Evolutionary conservation across 768 basidiomycete genomes (phyloP), one percentile per base, ranked within the genome.

Genomic region (Psilocybe subaeruginosa): DNA sequence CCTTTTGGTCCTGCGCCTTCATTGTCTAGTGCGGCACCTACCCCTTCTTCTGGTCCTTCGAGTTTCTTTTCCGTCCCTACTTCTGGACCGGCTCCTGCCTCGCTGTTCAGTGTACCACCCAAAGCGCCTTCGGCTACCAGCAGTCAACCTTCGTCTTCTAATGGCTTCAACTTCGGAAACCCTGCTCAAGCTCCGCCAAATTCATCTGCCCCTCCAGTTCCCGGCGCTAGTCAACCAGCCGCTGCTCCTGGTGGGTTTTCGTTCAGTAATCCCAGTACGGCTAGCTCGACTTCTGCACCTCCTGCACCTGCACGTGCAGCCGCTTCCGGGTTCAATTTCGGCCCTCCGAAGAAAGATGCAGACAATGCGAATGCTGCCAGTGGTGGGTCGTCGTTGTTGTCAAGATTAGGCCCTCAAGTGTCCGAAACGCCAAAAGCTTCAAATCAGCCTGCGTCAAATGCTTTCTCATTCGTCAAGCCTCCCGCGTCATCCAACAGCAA

Each of bases 201-300:
- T 12, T 9, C 47, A 19, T 49, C 47, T 30, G 19, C 8, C 8
- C n/a, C 47, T 49, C 30, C 31, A 31, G 11, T 12, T 43, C 7
- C 41, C 14, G 62, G 60, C 54, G 60, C 67, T 37, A 31, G 58
- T 12, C 68, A 62, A n/a, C 61, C 67, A 31, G 41, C 61, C 5
- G 16, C 63, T n/a, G 54, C 72, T 30, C 17, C 51, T 47, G 23
- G 47, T 30, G 7, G 37, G 8, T 60, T 54, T 12, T 49, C 54
- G 3, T 54, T 60, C 31, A 14, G 29, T 27, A 51, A 51, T 29
- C 41, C 60, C 7, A 29, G 39, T 17, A 17, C 60, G 5, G 27
- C 45, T 16, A 37, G 46, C 3, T 6, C 53, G 17, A 35, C 59
- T 30, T 12, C 41, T 14, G 6, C 59, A 2, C 2, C 27, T 16